Evolutionary conservation across 2,329 filamentous ascomycete genomes (phyloP).

Genomic region (Aspergillus nomiae): DNA sequence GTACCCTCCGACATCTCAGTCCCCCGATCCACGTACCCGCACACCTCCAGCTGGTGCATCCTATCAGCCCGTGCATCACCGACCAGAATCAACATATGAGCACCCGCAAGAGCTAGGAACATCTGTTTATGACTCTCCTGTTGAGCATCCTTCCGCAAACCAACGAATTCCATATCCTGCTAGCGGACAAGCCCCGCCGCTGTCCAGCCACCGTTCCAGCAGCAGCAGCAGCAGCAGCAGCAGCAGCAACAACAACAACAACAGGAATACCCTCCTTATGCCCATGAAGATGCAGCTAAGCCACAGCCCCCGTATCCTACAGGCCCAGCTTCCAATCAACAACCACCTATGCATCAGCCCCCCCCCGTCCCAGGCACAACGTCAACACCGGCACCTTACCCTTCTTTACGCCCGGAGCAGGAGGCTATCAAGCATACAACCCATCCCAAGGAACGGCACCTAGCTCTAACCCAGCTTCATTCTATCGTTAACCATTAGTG

Average conservation of each 20-base stretch:
- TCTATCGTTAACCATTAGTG: slow-evolving; percentile 35
- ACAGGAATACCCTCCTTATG: slow-evolving; percentile 45
- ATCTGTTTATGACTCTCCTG: slow-evolving; percentile 74
- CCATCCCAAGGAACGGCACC: slow-evolving; percentile 32
- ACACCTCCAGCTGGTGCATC: slow-evolving; percentile 39
- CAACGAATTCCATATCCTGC: slow-evolving; percentile 38
- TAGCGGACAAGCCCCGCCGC: slow-evolving; percentile 28
- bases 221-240: slow-evolving; percentile 34
- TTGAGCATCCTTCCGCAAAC: slow-evolving; percentile 43
- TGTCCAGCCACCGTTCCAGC: slow-evolving; percentile 34
- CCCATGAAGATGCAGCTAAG: slow-evolving; percentile 35
- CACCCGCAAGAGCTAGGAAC: slow-evolving; percentile 77
- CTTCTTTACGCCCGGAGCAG: slow-evolving; percentile 29
- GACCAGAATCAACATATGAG: slow-evolving; percentile 69
- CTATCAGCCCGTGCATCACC: slow-evolving; percentile 51
- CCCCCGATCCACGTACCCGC: slow-evolving; percentile 43
- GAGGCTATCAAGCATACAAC: slow-evolving; percentile 41
- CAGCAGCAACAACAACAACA: slow-evolving; percentile 31
- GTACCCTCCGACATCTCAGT: slow-evolving; percentile 42
- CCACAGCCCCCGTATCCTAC: slow-evolving; percentile 37
- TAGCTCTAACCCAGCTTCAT: slow-evolving; percentile 41
- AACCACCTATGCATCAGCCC: slow-evolving; percentile 36
- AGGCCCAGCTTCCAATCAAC: slow-evolving; percentile 31
- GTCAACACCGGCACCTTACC: slow-evolving; percentile 35
- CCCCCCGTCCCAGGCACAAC: slow-evolving; percentile 37